Base-by-base conservation (phyloP, 441 rosid species). In the Pelargonium australe region DNA sequence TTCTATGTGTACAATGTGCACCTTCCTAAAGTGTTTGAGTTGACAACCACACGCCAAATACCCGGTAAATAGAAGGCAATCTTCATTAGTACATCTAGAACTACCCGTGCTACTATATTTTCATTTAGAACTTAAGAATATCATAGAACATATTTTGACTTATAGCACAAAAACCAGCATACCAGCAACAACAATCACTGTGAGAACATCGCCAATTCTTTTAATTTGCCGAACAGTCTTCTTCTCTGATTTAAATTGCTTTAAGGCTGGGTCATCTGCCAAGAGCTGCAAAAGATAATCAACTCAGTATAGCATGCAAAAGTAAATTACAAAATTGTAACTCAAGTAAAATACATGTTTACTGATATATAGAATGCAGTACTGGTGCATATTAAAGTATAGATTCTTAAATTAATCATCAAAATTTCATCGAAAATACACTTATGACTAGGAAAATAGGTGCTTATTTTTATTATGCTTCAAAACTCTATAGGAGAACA, bases 261-360 rank as follows among this genome's bases (percentile, higher is more conserved):
- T 53, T 53, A 53, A 53, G 60, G 60, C 14, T 16, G 60, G 60
- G 60, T 53, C 60, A 19, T 53, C 60, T 53, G 60, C 60, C 60
- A 53, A 16, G 20, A 53, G 60, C 60, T 53, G 60, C 23, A 53
- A 4, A 23, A 23, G 20, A 53, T 53, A 53, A 53, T 16, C 60
- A 53, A 53, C 60, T 53, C 60, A 53, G 60, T 53, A 14, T 53
- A 14, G 60, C 60, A 53, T 14, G 60, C 7, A 14, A 19, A 1
- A 7, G 16, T n/a, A 53, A 53, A 11, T 20, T 53, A 16, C 7
- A n/a, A 53, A n/a, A 4, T 53, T 5, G 20, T 1, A 53, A 53
- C 16, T 53, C 60, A 53, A 53, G 20, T 20, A n/a, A 7, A 6
- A 53, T 16, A 2, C 20, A 7, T 53, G 14, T 14, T 53, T 53